These are phyloP conservation scores for Apiosordaria backusii DNA, from an alignment of 495 filamentous ascomycete genomes.

Conservation along the genomic window DNA sequence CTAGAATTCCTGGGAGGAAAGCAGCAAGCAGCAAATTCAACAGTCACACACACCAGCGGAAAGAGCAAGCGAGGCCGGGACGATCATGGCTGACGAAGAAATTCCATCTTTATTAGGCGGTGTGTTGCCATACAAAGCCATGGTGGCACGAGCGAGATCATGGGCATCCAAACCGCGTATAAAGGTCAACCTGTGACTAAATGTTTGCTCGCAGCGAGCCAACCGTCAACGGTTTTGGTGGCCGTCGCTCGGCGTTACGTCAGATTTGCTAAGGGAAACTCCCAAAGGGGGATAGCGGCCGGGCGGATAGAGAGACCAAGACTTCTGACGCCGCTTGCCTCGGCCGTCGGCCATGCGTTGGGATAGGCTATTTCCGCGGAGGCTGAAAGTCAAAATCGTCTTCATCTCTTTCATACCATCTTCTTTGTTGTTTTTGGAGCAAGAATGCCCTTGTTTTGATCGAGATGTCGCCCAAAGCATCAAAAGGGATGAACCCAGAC, in stretches of 20 bases:
- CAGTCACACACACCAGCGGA: neutral
- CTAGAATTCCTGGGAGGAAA: neutral
- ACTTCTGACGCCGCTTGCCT: neutral
- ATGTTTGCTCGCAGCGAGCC: conserved; percentile 3
- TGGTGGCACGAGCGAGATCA: neutral
- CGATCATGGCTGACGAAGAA: neutral
- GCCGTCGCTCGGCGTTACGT: conserved; percentile 16
- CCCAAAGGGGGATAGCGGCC: conserved; percentile 20
- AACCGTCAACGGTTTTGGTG: conserved; percentile 12
- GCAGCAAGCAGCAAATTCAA: neutral
- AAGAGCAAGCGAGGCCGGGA: neutral
- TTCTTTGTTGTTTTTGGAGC: neutral
- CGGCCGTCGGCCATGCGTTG: neutral
- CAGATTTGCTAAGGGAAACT: conserved; percentile 37
- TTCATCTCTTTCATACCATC: neutral
- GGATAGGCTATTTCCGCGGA: conserved; percentile 11
- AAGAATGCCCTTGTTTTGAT: neutral
- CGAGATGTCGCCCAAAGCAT: neutral
- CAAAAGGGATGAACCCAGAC: neutral
- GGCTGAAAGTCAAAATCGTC: neutral
- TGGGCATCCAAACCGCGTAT: neutral
- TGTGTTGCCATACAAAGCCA: conserved; percentile 5
- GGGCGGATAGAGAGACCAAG: conserved; percentile 3
- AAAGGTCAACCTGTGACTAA: conserved; percentile 14
- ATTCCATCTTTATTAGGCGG: neutral